Evolutionary conservation across 768 basidiomycete genomes (phyloP).

Genomic region (Cyclocybe cylindracea): DNA sequence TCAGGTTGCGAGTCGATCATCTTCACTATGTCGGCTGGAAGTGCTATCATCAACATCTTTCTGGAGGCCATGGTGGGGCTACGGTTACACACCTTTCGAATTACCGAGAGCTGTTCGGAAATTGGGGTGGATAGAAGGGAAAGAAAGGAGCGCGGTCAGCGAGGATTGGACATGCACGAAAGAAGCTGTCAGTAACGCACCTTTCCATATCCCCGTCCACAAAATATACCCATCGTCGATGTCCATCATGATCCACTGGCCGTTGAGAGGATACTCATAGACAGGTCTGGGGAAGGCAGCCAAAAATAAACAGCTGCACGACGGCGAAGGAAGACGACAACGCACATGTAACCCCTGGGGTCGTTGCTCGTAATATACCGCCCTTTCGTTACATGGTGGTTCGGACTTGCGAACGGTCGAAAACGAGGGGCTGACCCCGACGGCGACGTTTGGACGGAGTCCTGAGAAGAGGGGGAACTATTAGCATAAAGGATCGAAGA

Average conservation of each 20-base stretch:
- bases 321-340: constrained; percentile 4
- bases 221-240: constrained; percentile 90
- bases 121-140: constrained; percentile 3
- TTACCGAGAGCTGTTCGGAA: constrained; percentile 69
- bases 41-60: constrained; percentile 6
- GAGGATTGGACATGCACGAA: background rate
- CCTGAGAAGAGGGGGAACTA: constrained; percentile 26
- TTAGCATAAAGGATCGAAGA: constrained; percentile 10
- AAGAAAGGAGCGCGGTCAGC: background rate
- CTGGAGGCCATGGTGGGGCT: background rate
- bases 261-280: constrained; percentile 87
- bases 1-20: constrained; percentile 93
- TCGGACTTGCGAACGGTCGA: constrained; percentile 72
- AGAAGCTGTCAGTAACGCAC: constrained; percentile 32
- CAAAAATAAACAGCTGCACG: constrained; percentile 1
- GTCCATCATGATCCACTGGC: constrained; percentile 96
- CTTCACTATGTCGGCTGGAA: constrained; percentile 84
- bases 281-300: constrained; percentile 57
- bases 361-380: constrained; percentile 91
- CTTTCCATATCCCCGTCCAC: constrained; percentile 96
- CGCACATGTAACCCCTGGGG: constrained; percentile 86
- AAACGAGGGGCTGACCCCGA: constrained; percentile 43
- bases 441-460: constrained; percentile 42
- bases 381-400: constrained; percentile 82
- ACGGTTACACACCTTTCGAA: constrained; percentile 66